A percentile compares a stretch with the other conserved stretches of the same genome.
These are phyloP conservation scores for Earliella scabrosa DNA, from an alignment of 1,284 basidiomycete genomes.

Conservation along the genomic window DNA sequence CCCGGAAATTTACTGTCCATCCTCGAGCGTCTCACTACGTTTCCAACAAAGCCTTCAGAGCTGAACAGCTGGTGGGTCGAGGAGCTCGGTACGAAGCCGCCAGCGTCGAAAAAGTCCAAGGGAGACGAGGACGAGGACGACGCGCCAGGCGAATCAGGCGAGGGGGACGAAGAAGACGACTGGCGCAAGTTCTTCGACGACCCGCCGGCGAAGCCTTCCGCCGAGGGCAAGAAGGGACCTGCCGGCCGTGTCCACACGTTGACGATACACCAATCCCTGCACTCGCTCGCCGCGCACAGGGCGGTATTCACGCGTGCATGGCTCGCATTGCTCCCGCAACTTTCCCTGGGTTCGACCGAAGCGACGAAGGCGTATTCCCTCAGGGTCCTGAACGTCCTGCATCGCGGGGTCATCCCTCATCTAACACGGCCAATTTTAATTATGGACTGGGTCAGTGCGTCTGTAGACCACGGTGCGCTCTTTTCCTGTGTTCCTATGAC, in stretches of 20 bases:
- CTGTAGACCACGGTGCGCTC: conserved; percentile 79
- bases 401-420: conserved; percentile 85
- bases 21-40: conserved; percentile 80
- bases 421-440: conserved; percentile 80
- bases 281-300: conserved; percentile 73
- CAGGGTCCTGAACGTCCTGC: conserved; percentile 79
- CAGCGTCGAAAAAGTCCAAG: conserved; percentile 49
- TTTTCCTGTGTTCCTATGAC: neutral
- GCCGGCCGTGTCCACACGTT: conserved; percentile 60
- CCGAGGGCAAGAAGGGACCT: conserved; percentile 38
- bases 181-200: conserved; percentile 86
- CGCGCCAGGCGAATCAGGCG: conserved; percentile 40
- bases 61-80: conserved; percentile 89
- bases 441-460: conserved; percentile 93
- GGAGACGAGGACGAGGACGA: conserved; percentile 40
- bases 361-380: conserved; percentile 52
- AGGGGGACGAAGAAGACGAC: conserved; percentile 61
- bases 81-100: conserved; percentile 66
- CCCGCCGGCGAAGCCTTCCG: conserved; percentile 42
- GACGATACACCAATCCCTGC: conserved; percentile 76
- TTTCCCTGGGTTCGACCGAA: conserved; percentile 46
- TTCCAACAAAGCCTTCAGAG: conserved; percentile 79
- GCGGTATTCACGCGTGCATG: conserved; percentile 82
- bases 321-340: conserved; percentile 70
- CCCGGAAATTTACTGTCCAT: conserved; percentile 74